Evolutionary conservation across 495 filamentous ascomycete species (phyloP), one percentile per base, ranked within the genome.

Genomic region (Sordaria brevicollis): DNA sequence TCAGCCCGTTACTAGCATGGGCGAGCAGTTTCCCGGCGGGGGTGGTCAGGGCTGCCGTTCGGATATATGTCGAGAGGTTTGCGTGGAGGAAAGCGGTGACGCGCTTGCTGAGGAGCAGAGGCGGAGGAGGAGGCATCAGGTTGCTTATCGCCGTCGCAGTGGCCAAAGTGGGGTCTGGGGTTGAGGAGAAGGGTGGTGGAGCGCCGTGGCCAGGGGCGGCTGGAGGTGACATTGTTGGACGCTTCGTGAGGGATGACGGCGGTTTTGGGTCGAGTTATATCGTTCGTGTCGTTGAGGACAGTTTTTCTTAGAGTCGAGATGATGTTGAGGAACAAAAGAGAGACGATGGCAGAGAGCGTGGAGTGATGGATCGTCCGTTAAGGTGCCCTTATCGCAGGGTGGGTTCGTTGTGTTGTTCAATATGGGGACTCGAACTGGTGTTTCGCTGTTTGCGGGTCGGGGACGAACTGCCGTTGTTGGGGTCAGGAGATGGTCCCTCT

Each of bases 21-120:
- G 83, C 81, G 74, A 85, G 81, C 67, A 85, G 80, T 68, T 81
- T 81, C 69, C 83, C 83, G n/a, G 77, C 77, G 15, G 79, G 78
- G 7, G 82, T 83, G 35, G 81, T 83, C 49, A 85, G 78, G 57
- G 80, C 80, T 31, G 78, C 77, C 4, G 79, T 79, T 71, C 79
- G 79, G 57, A 84, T 73, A 65, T 78, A 77, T 35, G 81, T 68
- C 4, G 79, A 79, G n/a, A 81, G 80, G 74, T 83, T 82, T 35
- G 79, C 78, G 73, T 75, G 79, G n/a, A 85, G 81, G 75, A 85
- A 85, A 36, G 81, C 71, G 34, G 81, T 82, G 37, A 85, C 79
- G 37, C 81, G 79, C 71, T 84, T 83, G 25, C 79, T 81, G 62
- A 85, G 79, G 68, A 85, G 81, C 67, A 85, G 78, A 21, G 83